These are phyloP conservation scores for Pseudogymnoascus sp. DNA, from an alignment of 2,329 filamentous ascomycete genomes.

Conservation along the genomic window DNA sequence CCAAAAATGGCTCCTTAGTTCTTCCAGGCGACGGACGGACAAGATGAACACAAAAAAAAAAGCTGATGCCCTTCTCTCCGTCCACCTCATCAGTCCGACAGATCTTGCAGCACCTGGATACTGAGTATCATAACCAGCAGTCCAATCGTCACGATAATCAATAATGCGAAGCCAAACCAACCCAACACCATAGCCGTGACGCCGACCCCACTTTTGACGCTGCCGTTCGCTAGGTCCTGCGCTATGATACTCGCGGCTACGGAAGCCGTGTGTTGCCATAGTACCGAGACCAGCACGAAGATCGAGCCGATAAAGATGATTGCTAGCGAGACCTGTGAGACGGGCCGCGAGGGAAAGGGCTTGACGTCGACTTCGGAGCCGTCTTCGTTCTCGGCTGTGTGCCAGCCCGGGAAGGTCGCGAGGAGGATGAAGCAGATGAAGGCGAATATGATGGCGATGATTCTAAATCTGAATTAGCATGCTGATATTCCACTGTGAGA, in stretches of 20 bases:
- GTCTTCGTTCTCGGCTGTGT: constrained; percentile 74
- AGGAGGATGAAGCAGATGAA: constrained; percentile 93
- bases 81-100: constrained; percentile 28
- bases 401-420: constrained; percentile 95
- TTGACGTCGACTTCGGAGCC: constrained; percentile 87
- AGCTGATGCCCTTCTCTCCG: background rate
- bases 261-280: constrained; percentile 93
- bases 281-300: constrained; percentile 63
- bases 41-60: background rate
- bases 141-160: constrained; percentile 94
- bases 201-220: constrained; percentile 79
- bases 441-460: constrained; percentile 94
- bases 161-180: constrained; percentile 90
- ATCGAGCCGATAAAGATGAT: constrained; percentile 77
- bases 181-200: constrained; percentile 93
- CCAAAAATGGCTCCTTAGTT: background rate
- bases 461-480: constrained; percentile 44
- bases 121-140: constrained; percentile 94
- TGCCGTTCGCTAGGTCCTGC: constrained; percentile 85
- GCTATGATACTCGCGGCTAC: constrained; percentile 91
- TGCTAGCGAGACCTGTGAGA: constrained; percentile 85
- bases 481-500: background rate
- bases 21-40: background rate
- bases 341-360: constrained; percentile 83
- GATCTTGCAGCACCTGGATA: constrained; percentile 59